A percentile compares a stretch with the other conserved stretches of the same genome.
Evolutionary conservation across 225 moss, liverwort and hornwort species (phyloP).

Genomic region (Pseudisothecium myosuroides): DNA sequence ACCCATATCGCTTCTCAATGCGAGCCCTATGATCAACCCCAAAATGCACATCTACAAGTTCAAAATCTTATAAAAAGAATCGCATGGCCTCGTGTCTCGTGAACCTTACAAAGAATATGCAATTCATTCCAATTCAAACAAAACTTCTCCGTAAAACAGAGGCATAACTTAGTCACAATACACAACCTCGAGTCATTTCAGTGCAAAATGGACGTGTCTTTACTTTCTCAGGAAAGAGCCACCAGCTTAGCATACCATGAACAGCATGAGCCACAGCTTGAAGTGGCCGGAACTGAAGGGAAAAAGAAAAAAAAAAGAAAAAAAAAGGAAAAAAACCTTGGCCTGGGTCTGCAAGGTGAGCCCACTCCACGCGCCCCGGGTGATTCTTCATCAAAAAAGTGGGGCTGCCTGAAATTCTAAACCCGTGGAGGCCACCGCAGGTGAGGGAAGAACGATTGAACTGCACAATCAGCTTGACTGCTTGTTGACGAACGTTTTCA

Average conservation of each 20-base stretch:
- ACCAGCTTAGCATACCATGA: slow-evolving; percentile 17
- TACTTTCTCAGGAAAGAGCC: slow-evolving; percentile 40
- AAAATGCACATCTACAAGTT: neutral
- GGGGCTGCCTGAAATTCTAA: slow-evolving; percentile 2
- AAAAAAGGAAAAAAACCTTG: neutral
- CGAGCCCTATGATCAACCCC: neutral
- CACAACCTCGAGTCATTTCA: neutral
- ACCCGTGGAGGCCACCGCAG: slow-evolving; percentile 12
- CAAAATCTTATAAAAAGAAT: neutral
- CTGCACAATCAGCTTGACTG: slow-evolving; percentile 26
- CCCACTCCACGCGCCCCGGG: slow-evolving; percentile 10
- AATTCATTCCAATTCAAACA: neutral
- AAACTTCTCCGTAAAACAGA: neutral
- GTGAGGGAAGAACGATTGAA: slow-evolving; percentile 9
- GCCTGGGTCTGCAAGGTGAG: slow-evolving; percentile 24
- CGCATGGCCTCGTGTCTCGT: too few species aligned
- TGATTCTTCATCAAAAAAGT: slow-evolving; percentile 22
- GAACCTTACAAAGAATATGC: neutral
- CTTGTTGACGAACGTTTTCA: neutral
- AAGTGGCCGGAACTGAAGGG: neutral
- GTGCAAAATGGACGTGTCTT: slow-evolving; percentile 36
- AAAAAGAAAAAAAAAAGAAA: neutral
- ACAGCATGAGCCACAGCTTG: slow-evolving; percentile 12
- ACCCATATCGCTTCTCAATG: neutral
- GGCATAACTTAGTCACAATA: neutral